A percentile compares a stretch with the other conserved stretches of the same genome.
Evolutionary conservation across 1,284 basidiomycete species (phyloP).

Genomic region (Naganishia sp.): DNA sequence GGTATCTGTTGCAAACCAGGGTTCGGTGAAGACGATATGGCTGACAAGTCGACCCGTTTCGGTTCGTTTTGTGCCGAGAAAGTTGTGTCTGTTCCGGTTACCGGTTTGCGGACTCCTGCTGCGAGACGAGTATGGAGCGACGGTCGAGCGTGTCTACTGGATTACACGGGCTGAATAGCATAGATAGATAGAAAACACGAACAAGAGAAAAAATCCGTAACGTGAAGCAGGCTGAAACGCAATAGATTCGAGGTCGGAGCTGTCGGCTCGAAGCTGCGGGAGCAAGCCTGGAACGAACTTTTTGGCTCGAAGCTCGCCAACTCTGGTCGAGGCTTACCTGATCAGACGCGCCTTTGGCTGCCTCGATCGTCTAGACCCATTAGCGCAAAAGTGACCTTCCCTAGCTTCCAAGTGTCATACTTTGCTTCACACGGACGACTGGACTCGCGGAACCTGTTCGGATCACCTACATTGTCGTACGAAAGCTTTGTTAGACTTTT

Average conservation of each 20-base stretch:
- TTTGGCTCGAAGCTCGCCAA: neutral
- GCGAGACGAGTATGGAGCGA: neutral
- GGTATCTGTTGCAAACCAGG: neutral
- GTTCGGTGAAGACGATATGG: neutral
- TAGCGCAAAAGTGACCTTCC: slow-evolving; percentile 25
- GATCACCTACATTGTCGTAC: neutral
- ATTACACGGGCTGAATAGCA: neutral
- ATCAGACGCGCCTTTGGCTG: slow-evolving; percentile 21
- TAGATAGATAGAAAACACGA: neutral
- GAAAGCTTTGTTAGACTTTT: no score
- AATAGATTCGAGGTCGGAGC: neutral
- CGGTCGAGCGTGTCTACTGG: slow-evolving; percentile 5
- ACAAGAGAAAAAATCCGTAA: neutral
- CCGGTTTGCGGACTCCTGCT: neutral
- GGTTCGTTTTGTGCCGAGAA: neutral
- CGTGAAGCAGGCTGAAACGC: slow-evolving; percentile 23
- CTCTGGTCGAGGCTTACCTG: slow-evolving; percentile 10
- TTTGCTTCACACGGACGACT: neutral
- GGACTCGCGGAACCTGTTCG: neutral
- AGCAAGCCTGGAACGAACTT: neutral
- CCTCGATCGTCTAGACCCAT: neutral
- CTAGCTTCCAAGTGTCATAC: neutral
- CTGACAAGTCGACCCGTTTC: slow-evolving; percentile 5
- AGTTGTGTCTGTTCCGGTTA: no score
- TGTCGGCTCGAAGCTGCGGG: neutral